A percentile compares a stretch with the other conserved stretches of the same genome.
Conservation (phyloP, 2,329 filamentous ascomycete genomes). For the Botrytis deweyae region DNA sequence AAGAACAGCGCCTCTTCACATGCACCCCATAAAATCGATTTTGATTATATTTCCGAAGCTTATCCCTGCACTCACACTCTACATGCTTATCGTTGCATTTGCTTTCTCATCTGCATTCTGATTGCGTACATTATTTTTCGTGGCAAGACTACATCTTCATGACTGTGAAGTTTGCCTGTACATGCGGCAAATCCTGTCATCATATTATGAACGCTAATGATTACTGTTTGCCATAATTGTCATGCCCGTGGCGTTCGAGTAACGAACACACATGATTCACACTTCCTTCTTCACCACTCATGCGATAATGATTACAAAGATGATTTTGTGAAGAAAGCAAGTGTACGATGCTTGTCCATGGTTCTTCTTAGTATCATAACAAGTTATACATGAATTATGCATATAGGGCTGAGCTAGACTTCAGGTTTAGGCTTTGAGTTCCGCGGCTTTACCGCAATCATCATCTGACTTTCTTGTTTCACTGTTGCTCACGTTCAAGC, state of each 20-base stretch:
- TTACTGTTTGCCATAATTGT: background rate
- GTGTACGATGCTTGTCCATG: background rate
- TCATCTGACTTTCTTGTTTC: background rate
- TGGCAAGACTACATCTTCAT: background rate
- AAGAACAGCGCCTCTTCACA: background rate
- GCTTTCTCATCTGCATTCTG: background rate
- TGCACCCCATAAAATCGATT: background rate
- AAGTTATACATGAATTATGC: background rate
- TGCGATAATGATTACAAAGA: background rate
- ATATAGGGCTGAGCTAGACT: conserved; percentile 13
- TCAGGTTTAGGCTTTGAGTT: background rate
- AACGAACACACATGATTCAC: background rate
- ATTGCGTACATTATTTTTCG: background rate
- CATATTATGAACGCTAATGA: background rate
- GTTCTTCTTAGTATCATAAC: background rate
- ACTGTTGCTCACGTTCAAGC: background rate
- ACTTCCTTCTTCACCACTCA: background rate
- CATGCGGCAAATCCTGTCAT: background rate
- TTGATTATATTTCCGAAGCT: background rate
- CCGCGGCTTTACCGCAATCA: background rate
- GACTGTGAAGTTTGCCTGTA: background rate
- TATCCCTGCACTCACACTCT: background rate
- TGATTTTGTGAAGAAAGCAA: background rate
- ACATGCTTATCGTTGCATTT: background rate
- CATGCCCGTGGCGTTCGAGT: background rate